A percentile compares a stretch with the other conserved stretches of the same genome.
These are phyloP conservation scores for Salvia hispanica DNA, from an alignment of 257 asterid species.

Conservation along the genomic window DNA sequence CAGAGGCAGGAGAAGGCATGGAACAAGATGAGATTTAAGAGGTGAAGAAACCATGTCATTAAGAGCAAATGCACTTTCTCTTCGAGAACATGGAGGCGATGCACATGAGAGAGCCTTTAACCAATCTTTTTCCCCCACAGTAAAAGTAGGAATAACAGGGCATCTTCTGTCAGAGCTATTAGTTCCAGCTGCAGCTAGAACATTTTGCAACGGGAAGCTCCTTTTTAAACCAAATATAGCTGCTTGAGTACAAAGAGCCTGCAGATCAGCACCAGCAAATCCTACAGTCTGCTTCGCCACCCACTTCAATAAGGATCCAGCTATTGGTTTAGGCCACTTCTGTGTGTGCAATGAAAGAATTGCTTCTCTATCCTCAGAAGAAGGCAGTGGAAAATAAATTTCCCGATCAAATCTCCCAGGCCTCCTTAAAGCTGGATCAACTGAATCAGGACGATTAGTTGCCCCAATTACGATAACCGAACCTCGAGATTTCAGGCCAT, in stretches of 20 bases:
- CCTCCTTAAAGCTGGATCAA: slow-evolving; percentile 97
- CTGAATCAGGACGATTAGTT: slow-evolving; percentile 97
- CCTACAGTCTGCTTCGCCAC: slow-evolving; percentile 86
- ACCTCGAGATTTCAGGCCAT: slow-evolving; percentile 96
- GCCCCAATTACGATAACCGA: slow-evolving; percentile 98
- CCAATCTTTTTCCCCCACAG: slow-evolving; percentile 97
- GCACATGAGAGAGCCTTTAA: slow-evolving; percentile 81
- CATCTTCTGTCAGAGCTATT: slow-evolving; percentile 40
- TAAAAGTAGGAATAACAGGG: slow-evolving; percentile 65
- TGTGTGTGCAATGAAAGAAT: slow-evolving; percentile 86
- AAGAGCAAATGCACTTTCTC: slow-evolving; percentile 86
- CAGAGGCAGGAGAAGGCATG: slow-evolving; percentile 76
- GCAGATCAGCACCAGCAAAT: slow-evolving; percentile 98
- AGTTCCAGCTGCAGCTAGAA: slow-evolving; percentile 65
- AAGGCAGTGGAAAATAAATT: slow-evolving; percentile 92
- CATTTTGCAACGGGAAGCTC: slow-evolving; percentile 82
- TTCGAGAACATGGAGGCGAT: slow-evolving; percentile 91
- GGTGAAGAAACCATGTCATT: slow-evolving; percentile 77
- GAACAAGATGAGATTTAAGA: slow-evolving; percentile 68
- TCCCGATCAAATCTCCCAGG: slow-evolving; percentile 99
- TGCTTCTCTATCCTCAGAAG: slow-evolving; percentile 84
- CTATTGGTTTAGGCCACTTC: slow-evolving; percentile 88
- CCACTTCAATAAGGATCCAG: slow-evolving; percentile 83
- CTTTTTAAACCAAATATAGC: slow-evolving; percentile 81
- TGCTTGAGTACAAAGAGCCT: slow-evolving; percentile 98